These are phyloP conservation scores for Talaromyces proteolyticus DNA, from an alignment of 495 filamentous ascomycete genomes.

Conservation along the genomic window DNA sequence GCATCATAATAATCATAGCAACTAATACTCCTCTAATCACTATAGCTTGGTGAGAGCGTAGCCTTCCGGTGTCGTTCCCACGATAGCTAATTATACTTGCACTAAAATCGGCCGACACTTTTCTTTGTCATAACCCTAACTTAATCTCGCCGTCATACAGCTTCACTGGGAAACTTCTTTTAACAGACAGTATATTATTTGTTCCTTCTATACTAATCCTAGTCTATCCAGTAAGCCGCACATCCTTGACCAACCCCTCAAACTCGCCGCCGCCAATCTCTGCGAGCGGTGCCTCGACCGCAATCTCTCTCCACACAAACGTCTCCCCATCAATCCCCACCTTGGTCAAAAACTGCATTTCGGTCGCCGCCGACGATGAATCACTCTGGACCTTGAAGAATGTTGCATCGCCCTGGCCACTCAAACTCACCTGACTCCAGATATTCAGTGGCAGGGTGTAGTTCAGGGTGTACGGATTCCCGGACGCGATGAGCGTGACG, in stretches of 20 bases:
- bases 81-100: too few relatives aligned
- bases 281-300: conserved; percentile 41
- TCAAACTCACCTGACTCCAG: conserved; percentile 34
- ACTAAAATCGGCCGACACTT: too few relatives aligned
- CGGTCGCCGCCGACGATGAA: conserved; percentile 4
- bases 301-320: conserved; percentile 39
- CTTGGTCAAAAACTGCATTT: conserved; percentile 33
- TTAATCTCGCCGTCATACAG: too few relatives aligned
- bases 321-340: conserved; percentile 36
- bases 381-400: conserved; percentile 21
- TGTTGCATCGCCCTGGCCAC: conserved; percentile 33
- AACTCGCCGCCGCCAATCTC: conserved; percentile 29
- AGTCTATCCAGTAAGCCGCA: background rate
- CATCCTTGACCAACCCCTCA: conserved; percentile 16
- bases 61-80: too few relatives aligned
- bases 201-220: too few relatives aligned
- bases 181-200: too few relatives aligned
- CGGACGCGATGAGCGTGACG: conserved; percentile 39
- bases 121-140: too few relatives aligned
- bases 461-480: conserved; percentile 38
- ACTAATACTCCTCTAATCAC: too few relatives aligned
- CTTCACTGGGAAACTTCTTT: too few relatives aligned
- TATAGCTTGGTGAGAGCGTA: too few relatives aligned
- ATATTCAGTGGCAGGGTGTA: conserved; percentile 29
- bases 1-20: too few relatives aligned